Conservation (phyloP, 768 basidiomycete species). For the Paxillus rubicundulus region DNA sequence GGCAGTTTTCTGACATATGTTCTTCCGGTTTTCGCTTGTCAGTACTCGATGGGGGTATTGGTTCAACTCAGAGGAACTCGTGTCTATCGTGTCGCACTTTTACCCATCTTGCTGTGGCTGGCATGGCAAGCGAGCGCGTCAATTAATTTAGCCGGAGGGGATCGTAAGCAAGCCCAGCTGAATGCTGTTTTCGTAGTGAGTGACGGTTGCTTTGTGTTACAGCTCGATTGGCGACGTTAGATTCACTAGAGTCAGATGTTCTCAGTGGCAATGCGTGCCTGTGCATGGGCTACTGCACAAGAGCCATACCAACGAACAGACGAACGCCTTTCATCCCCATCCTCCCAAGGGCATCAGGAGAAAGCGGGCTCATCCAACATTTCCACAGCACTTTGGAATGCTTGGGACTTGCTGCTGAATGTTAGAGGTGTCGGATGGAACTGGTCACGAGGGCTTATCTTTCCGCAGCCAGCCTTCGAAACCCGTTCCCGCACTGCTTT, state of each 20-base stretch:
- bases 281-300: slow-evolving; percentile 21
- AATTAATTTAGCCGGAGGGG: slow-evolving; percentile 24
- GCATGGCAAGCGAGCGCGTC: slow-evolving; percentile 39
- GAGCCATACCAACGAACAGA: slow-evolving; percentile 13
- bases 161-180: slow-evolving; percentile 4
- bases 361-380: neutral
- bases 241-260: slow-evolving; percentile 13
- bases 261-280: slow-evolving; percentile 13
- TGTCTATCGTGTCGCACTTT: slow-evolving; percentile 44
- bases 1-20: slow-evolving; percentile 35
- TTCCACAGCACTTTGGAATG: slow-evolving; percentile 21
- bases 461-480: slow-evolving; percentile 15
- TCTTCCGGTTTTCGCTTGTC: slow-evolving; percentile 43
- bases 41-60: slow-evolving; percentile 54
- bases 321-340: neutral
- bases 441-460: slow-evolving; percentile 12
- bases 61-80: slow-evolving; percentile 45
- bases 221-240: neutral
- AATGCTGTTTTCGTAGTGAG: slow-evolving; percentile 23
- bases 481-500: slow-evolving; percentile 17
- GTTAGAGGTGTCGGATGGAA: slow-evolving; percentile 29
- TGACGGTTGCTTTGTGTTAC: neutral
- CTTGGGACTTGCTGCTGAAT: slow-evolving; percentile 21
- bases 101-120: slow-evolving; percentile 45
- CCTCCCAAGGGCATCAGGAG: neutral